Evolutionary conservation across 331 rosid genomes (phyloP).

Genomic region (Telfairia occidentalis): DNA sequence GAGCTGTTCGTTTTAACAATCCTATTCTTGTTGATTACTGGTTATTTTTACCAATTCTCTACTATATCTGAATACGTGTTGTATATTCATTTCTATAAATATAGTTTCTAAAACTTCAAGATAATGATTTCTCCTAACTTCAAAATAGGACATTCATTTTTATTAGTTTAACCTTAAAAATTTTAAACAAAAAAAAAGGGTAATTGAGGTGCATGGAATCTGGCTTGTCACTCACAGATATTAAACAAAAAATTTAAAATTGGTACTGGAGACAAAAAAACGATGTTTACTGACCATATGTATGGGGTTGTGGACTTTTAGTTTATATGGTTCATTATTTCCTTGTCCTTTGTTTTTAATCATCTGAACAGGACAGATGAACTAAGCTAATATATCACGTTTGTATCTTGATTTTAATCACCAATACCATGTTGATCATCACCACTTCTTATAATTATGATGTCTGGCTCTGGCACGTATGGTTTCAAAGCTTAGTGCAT

Average conservation of each 20-base stretch:
- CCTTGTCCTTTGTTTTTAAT: not conserved
- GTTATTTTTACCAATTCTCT: not conserved
- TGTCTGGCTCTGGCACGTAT: not conserved
- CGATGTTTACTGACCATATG: not conserved
- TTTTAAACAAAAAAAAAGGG: too few species aligned
- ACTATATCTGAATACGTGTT: too few species aligned
- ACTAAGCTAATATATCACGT: not conserved
- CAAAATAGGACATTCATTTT: not conserved
- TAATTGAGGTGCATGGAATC: too few species aligned
- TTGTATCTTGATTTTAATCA: not conserved
- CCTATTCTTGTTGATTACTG: not conserved
- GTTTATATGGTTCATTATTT: not conserved
- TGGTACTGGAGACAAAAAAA: not conserved
- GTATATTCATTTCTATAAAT: not conserved
- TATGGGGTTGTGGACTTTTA: not conserved
- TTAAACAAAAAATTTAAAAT: too few species aligned
- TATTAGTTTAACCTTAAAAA: not conserved
- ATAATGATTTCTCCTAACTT: not conserved
- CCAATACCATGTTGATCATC: not conserved
- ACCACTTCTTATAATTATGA: not conserved
- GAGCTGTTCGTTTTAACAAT: not conserved
- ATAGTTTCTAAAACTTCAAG: not conserved
- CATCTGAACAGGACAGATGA: not conserved
- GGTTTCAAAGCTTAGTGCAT: not conserved
- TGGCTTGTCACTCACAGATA: too few species aligned